A percentile compares a stretch with the other conserved stretches of the same genome.
Conservation (phyloP, 495 filamentous ascomycete species). For the Hyaloscypha variabilis region DNA sequence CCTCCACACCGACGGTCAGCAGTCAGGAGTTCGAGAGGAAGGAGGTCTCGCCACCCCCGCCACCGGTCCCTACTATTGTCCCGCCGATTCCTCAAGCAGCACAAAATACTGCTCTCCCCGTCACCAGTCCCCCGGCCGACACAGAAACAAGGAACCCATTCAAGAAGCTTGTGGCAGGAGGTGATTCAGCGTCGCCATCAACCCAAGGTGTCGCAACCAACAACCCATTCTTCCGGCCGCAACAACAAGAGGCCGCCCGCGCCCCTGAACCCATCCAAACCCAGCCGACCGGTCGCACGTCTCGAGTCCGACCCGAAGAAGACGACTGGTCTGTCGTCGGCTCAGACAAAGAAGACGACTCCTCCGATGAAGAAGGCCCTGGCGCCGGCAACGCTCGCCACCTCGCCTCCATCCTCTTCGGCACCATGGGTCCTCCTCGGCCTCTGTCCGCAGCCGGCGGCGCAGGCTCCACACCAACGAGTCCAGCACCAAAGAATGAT, state of each 20-base stretch:
- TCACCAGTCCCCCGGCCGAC: conserved; percentile 36
- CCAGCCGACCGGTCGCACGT: conserved; percentile 41
- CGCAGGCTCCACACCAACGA: conserved; percentile 48
- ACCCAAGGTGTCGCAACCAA: conserved; percentile 60
- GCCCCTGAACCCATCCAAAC: conserved; percentile 24
- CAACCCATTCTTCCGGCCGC: conserved; percentile 95
- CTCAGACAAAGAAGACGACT: conserved; percentile 75
- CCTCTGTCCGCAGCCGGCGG: conserved; percentile 83
- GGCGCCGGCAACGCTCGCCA: conserved; percentile 84
- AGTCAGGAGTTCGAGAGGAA: conserved; percentile 57
- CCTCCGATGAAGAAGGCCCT: conserved; percentile 67
- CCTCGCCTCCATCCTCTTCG: conserved; percentile 91
- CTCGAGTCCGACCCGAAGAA: conserved; percentile 67
- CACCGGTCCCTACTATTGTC: conserved; percentile 43
- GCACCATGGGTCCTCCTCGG: conserved; percentile 94
- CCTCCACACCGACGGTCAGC: conserved; percentile 73
- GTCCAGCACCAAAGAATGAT: conserved; percentile 33
- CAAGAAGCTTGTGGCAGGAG: conserved; percentile 62
- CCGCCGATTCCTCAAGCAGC: conserved; percentile 43
- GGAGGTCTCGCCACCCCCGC: conserved; percentile 48
- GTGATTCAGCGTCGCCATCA: conserved; percentile 37
- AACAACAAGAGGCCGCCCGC: conserved; percentile 47
- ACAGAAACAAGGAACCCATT: conserved; percentile 68
- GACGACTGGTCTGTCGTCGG: conserved; percentile 88
- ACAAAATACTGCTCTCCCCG: conserved; percentile 13